Conservation (phyloP, 1,284 basidiomycete species). For the Anthracocystis setariae region DNA sequence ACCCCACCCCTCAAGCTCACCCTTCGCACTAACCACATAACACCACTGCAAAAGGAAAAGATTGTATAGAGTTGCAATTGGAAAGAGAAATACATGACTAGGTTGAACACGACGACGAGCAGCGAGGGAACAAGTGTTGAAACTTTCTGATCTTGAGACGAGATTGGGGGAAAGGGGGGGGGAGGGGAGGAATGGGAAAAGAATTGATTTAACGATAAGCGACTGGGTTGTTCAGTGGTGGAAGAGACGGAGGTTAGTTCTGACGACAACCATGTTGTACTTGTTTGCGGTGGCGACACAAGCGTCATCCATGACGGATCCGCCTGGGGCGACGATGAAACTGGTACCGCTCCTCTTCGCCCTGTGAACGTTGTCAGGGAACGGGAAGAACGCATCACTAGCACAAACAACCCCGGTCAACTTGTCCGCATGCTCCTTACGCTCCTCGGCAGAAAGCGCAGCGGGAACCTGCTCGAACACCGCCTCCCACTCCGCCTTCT, state of each 20-base stretch:
- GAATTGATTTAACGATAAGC: neutral
- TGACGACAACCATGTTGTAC: slow-evolving; percentile 65
- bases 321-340: slow-evolving; percentile 92
- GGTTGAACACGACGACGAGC: slow-evolving; percentile 3
- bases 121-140: neutral
- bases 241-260: slow-evolving; percentile 66
- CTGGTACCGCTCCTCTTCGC: slow-evolving; percentile 88
- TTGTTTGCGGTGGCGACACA: slow-evolving; percentile 64
- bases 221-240: slow-evolving; percentile 54
- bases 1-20: slow-evolving; percentile 19
- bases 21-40: slow-evolving; percentile 5
- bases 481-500: slow-evolving; percentile 89
- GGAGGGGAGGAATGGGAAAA: neutral
- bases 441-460: slow-evolving; percentile 79
- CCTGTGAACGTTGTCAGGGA: slow-evolving; percentile 96
- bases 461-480: slow-evolving; percentile 82
- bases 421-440: slow-evolving; percentile 65
- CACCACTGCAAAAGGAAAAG: neutral
- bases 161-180: neutral
- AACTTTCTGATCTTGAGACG: too few species aligned
- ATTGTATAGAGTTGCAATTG: neutral
- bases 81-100: neutral
- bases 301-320: slow-evolving; percentile 90
- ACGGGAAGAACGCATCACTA: slow-evolving; percentile 99
- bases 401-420: slow-evolving; percentile 84